Base-by-base conservation (phyloP, 306 rosid genomes). In the Chamaecrista fasciculata region DNA sequence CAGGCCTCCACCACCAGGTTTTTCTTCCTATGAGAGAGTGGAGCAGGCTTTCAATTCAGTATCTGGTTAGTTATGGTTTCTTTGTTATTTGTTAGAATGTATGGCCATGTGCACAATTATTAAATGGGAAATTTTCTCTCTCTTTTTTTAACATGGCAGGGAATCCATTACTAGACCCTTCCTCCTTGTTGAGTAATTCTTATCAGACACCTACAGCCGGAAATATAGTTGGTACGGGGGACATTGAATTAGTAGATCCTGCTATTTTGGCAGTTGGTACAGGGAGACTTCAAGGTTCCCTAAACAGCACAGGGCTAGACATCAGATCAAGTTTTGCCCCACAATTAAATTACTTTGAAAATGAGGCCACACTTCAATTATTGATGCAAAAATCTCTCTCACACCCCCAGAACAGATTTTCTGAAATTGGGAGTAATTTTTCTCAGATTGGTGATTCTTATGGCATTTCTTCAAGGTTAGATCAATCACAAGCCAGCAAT, bases 211-310 rank as follows among this genome's bases (percentile, higher is more conserved):
- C 82, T 52, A 71, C 81, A 5, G 59, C 78, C 69, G 97, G 86
- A 71, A 87, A 77, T 76, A 81, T 83, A 69, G 86, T 83, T 58
- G 62, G 82, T 65, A 23, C 86, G 10, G 79, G 86, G 10, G 99
- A 91, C 72, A 83, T 91, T 60, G 99, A 91, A 83, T 95, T 89
- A 69, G 81, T 87, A 88, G 99, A 95, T 86, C 99, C 99, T 65
- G 99, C 99, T 64, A 95, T 95, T 82, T 80, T 95, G 87, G 99
- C 95, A 34, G 99, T 95, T 51, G 99, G 97, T 66, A 89, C 83
- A 74, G 96, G 96, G 67, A 84, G 97, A 67, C 77, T 81, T 81
- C 99, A 91, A 80, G 90, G 96, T 70, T 84, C 86, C 66, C 70
- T 74, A 28, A 87, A 83, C 89, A 82, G 73, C 76, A 92, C 86